phyloP scores from a whole-genome alignment of 1,284 basidiomycete species.

The Abortiporus biennis region DNA sequence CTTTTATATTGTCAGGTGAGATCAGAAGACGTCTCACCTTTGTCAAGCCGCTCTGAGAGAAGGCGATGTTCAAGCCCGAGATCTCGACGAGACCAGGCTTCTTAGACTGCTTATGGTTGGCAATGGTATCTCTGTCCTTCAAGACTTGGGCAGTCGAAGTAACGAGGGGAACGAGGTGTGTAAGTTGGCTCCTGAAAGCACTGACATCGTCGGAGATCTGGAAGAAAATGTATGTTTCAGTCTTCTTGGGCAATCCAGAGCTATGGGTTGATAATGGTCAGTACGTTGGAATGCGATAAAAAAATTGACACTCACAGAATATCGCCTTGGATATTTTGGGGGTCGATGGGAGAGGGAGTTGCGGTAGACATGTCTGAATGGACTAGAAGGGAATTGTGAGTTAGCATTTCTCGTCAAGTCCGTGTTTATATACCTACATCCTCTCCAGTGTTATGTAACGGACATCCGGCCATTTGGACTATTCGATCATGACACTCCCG shows the following conservation, averaged over 20 bases:
- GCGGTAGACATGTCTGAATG: no score
- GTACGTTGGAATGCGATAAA: neutral
- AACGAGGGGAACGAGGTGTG: slow-evolving; percentile 27
- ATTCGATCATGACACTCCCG: no score
- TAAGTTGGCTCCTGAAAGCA: slow-evolving; percentile 18
- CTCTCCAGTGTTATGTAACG: no score
- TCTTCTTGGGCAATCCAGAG: slow-evolving; percentile 38
- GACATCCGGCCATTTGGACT: no score
- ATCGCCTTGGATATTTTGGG: slow-evolving; percentile 42
- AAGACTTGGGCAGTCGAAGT: slow-evolving; percentile 22
- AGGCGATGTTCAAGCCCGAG: slow-evolving; percentile 27
- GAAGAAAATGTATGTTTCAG: slow-evolving; percentile 35
- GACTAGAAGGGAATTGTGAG: neutral
- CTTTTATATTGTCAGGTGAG: no score
- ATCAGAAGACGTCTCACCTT: no score
- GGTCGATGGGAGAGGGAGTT: slow-evolving; percentile 19
- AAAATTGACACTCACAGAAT: slow-evolving; percentile 30
- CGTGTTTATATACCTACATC: no score
- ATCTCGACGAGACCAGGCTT: slow-evolving; percentile 11
- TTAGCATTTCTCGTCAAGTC: no score
- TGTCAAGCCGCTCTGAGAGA: slow-evolving; percentile 25
- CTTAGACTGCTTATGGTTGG: slow-evolving; percentile 15
- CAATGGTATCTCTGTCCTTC: slow-evolving; percentile 13
- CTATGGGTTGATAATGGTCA: slow-evolving; percentile 14
- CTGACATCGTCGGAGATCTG: slow-evolving; percentile 26